A percentile compares a stretch with the other conserved stretches of the same genome.
phyloP scores from a whole-genome alignment of 83 land plant species.

The Picea abies region DNA sequence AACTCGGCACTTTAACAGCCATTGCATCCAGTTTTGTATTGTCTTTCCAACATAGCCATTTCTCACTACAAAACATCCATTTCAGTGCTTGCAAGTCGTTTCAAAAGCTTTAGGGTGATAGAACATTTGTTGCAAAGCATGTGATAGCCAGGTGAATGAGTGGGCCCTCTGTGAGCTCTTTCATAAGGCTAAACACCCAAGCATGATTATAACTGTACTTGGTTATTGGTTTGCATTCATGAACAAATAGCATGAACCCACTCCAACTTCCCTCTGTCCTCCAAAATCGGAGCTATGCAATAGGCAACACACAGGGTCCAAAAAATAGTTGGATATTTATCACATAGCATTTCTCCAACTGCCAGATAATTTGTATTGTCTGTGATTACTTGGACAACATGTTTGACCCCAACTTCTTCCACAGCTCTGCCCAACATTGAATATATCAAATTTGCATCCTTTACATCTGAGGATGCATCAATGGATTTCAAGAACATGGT shows the following conservation, averaged over 20 bases:
- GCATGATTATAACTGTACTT: background rate
- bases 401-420: background rate
- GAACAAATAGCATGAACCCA: background rate
- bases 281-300: background rate
- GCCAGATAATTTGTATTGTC: background rate
- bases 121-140: background rate
- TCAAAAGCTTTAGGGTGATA: background rate
- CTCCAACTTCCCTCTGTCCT: background rate
- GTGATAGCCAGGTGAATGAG: background rate
- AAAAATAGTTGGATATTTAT: background rate
- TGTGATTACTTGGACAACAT: background rate
- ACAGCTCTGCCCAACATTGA: background rate
- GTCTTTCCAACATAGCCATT: too few relatives aligned
- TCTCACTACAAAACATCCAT: too few relatives aligned
- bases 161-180: background rate
- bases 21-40: too few relatives aligned
- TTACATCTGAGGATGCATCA: background rate
- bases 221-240: background rate
- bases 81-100: too few relatives aligned
- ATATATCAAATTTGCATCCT: background rate
- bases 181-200: background rate
- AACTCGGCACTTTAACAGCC: too few relatives aligned
- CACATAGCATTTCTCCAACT: background rate
- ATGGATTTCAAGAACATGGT: background rate
- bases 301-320: background rate